These are phyloP conservation scores for Cladosporium sp. DNA, from an alignment of 2,329 filamentous ascomycete genomes.

Conservation along the genomic window DNA sequence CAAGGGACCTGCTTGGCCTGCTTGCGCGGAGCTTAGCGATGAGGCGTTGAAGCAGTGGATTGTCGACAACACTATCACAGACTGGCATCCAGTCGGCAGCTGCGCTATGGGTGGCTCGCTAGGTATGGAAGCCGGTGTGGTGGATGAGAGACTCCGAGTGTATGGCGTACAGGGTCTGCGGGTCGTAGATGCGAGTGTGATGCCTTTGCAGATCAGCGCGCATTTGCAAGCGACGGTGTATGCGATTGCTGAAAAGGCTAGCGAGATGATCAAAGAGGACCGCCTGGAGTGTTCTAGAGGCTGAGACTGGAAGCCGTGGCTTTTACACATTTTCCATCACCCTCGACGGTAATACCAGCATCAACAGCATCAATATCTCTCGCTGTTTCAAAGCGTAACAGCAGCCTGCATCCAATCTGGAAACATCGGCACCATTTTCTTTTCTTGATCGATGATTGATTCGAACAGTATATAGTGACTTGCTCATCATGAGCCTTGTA, in stretches of 20 bases:
- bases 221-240: constrained; percentile 26
- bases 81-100: constrained; percentile 17
- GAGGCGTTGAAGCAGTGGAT: constrained; percentile 14
- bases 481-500: too few species aligned
- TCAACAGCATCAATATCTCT: too few species aligned
- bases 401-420: too few species aligned
- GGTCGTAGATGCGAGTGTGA: constrained; percentile 33
- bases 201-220: constrained; percentile 23
- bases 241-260: constrained; percentile 38
- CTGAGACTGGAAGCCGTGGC: too few species aligned
- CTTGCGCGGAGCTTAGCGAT: background rate
- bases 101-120: background rate
- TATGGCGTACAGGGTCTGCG: constrained; percentile 34
- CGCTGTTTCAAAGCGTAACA: too few species aligned
- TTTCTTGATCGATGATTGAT: too few species aligned
- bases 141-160: constrained; percentile 32
- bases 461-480: too few species aligned
- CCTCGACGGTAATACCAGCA: too few species aligned
- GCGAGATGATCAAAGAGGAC: constrained; percentile 20
- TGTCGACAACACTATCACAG: constrained; percentile 16
- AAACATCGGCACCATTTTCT: too few species aligned
- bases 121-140: constrained; percentile 23
- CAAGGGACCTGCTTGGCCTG: background rate
- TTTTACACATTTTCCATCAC: too few species aligned
- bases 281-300: too few species aligned